These are phyloP conservation scores for Fagopyrum homotropicum DNA, from an alignment of 148 eudicot species.

Conservation along the genomic window DNA sequence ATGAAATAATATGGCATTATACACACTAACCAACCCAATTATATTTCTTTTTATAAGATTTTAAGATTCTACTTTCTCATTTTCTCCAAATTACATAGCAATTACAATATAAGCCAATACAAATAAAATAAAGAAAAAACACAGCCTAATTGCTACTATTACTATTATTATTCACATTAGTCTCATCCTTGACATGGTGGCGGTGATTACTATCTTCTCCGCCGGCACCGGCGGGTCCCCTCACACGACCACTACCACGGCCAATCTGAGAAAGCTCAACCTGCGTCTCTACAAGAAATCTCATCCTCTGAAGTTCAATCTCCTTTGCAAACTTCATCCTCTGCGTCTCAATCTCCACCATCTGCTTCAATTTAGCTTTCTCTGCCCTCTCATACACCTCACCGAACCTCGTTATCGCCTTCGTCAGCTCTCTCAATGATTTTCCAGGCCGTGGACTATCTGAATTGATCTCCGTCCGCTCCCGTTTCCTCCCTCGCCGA, in stretches of 20 bases:
- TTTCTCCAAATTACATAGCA: not conserved
- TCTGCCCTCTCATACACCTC: conserved; percentile 78
- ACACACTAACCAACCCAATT: not conserved
- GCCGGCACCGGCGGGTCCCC: conserved; percentile 19
- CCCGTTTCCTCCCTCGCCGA: conserved; percentile 18
- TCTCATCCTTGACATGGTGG: not conserved
- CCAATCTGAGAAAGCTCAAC: conserved; percentile 62
- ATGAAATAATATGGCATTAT: not conserved
- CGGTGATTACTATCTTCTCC: conserved; percentile 9
- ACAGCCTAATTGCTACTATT: conserved; percentile 3
- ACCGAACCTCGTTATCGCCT: conserved; percentile 68
- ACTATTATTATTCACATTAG: not conserved
- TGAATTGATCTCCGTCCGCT: conserved; percentile 32
- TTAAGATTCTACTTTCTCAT: not conserved
- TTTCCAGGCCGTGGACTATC: conserved; percentile 7
- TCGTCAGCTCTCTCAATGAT: conserved; percentile 67
- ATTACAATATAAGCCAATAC: not conserved
- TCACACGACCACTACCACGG: conserved; percentile 10
- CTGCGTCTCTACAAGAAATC: conserved; percentile 74
- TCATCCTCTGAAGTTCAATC: conserved; percentile 80
- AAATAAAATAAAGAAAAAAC: not conserved
- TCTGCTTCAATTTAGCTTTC: conserved; percentile 64
- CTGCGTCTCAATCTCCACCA: conserved; percentile 92
- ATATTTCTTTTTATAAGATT: not conserved
- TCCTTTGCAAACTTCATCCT: conserved; percentile 91